A percentile compares a stretch with the other conserved stretches of the same genome.
These are phyloP conservation scores for Fusarium acutatum DNA, from an alignment of 2,329 filamentous ascomycete species.

Conservation along the genomic window DNA sequence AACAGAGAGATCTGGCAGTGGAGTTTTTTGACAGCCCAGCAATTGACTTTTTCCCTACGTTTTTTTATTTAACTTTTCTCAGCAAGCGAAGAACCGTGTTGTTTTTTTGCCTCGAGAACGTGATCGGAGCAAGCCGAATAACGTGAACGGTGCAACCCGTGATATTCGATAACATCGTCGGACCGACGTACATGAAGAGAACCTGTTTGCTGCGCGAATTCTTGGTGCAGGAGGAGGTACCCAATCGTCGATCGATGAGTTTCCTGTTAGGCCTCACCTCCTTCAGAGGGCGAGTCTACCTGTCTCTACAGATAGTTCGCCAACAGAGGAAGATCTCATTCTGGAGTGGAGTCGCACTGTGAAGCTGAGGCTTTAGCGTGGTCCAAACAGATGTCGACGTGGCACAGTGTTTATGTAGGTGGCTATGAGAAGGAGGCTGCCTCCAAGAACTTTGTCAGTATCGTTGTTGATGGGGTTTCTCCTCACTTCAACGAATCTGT, in stretches of 20 bases:
- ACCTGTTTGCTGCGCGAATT: not conserved
- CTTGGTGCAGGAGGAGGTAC: not conserved
- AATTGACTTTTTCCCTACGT: not conserved
- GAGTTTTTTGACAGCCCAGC: not conserved
- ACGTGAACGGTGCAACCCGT: not conserved
- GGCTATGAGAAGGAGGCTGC: not conserved
- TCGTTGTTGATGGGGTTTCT: not conserved
- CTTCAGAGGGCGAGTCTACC: not conserved
- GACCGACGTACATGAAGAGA: conserved; percentile 7
- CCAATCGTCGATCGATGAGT: conserved; percentile 1
- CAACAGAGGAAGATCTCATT: not conserved
- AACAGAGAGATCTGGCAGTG: not conserved
- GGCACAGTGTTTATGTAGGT: conserved; percentile 21
- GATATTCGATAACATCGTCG: conserved; percentile 17
- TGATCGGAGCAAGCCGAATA: conserved; percentile 16
- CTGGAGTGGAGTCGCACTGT: conserved; percentile 11
- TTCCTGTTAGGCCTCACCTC: conserved; percentile 15
- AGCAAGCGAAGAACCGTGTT: not conserved
- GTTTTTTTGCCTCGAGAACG: not conserved
- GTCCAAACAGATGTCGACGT: conserved; percentile 3
- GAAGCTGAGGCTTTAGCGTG: conserved; percentile 2
- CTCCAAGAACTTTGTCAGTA: not conserved
- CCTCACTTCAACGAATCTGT: not conserved
- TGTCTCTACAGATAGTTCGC: not conserved
- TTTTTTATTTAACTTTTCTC: not conserved